A percentile compares a stretch with the other conserved stretches of the same genome.
phyloP scores from a whole-genome alignment of 2,329 filamentous ascomycete genomes.

The Neodidymelliopsis sp. region DNA sequence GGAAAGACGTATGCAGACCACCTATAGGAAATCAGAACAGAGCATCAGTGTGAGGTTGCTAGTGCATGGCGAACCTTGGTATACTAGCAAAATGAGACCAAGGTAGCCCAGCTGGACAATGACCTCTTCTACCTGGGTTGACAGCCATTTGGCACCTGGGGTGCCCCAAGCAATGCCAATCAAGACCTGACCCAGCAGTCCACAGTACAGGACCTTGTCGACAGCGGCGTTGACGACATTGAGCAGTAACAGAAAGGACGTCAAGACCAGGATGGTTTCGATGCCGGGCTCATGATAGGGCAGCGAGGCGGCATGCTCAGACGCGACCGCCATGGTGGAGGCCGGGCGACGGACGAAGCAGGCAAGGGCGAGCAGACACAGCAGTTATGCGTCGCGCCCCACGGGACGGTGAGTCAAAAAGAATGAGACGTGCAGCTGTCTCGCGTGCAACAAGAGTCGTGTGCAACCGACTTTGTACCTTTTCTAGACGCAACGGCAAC shows the following conservation, averaged over 20 bases:
- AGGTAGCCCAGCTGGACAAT: conserved; percentile 75
- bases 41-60: background rate
- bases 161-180: conserved; percentile 74
- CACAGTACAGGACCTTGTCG: conserved; percentile 70
- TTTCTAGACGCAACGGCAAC: conserved; percentile 14
- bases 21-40: conserved; percentile 50
- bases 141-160: conserved; percentile 69
- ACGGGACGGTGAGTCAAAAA: conserved; percentile 19
- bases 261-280: conserved; percentile 63
- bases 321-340: conserved; percentile 28
- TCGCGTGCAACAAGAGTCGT: background rate
- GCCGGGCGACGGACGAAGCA: conserved; percentile 23
- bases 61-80: conserved; percentile 61
- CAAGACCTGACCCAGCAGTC: conserved; percentile 74
- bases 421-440: conserved; percentile 2
- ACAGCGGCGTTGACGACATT: conserved; percentile 66
- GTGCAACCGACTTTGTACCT: background rate
- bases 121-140: conserved; percentile 58
- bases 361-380: conserved; percentile 21
- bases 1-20: conserved; percentile 64
- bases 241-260: conserved; percentile 69
- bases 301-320: conserved; percentile 42
- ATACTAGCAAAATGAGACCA: conserved; percentile 75
- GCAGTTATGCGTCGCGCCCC: conserved; percentile 18
- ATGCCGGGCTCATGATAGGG: conserved; percentile 71